phyloP scores from a whole-genome alignment of 257 asterid genomes.

The Paulownia fortunei region DNA sequence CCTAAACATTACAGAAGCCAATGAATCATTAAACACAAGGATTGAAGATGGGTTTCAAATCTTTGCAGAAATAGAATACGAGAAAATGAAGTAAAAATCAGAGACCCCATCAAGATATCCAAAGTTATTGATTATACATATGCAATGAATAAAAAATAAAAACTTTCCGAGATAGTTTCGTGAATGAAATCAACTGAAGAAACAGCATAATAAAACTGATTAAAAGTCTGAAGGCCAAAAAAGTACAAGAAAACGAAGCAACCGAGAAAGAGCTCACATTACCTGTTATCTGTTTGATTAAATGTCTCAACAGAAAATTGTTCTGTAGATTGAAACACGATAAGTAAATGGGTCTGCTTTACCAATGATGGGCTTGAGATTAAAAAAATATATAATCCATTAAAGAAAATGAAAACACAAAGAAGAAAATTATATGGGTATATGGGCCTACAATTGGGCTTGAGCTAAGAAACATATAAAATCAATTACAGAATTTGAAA shows the following conservation, averaged over 20 bases:
- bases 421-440: too few species aligned
- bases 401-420: too few species aligned
- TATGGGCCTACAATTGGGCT: too few species aligned
- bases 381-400: not conserved
- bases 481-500: not conserved
- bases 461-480: too few species aligned
- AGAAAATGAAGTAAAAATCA: not conserved
- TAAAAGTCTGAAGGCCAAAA: not conserved
- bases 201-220: not conserved
- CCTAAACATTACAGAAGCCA: not conserved
- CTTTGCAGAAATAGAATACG: not conserved
- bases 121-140: not conserved
- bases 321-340: not conserved
- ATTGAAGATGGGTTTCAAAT: not conserved
- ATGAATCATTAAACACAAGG: not conserved
- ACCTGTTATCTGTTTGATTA: slow-evolving; percentile 29
- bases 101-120: not conserved
- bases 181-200: not conserved
- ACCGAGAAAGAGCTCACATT: not conserved
- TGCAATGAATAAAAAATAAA: not conserved
- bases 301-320: slow-evolving; percentile 10
- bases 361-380: slow-evolving; percentile 9
- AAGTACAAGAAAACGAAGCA: not conserved
- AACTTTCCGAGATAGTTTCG: not conserved
- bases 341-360: not conserved